Conservation (phyloP, 1,284 basidiomycete species). For the Coniophora puteana region DNA sequence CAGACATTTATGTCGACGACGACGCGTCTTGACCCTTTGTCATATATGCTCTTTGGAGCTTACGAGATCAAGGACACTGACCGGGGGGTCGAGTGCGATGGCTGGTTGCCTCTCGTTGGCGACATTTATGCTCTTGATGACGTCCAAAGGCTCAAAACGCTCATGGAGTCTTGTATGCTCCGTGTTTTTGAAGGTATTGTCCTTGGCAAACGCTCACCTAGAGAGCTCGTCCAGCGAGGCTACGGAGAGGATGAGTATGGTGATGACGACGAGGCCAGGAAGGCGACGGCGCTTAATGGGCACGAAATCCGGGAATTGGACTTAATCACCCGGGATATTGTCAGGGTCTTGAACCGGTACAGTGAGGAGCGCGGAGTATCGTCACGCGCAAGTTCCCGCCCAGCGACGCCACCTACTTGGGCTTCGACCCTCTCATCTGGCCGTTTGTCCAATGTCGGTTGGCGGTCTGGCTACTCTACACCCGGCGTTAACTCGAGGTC, state of each 20-base stretch:
- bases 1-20: slow-evolving; percentile 77
- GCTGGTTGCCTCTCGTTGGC: slow-evolving; percentile 87
- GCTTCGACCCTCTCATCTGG: slow-evolving; percentile 34
- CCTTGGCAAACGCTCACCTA: slow-evolving; percentile 33
- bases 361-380: slow-evolving; percentile 53
- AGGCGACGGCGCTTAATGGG: slow-evolving; percentile 49
- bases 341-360: slow-evolving; percentile 65
- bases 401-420: slow-evolving; percentile 62
- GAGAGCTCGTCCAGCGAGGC: slow-evolving; percentile 27
- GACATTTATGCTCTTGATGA: slow-evolving; percentile 79
- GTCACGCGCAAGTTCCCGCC: slow-evolving; percentile 58
- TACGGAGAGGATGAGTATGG: slow-evolving; percentile 59
- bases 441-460: slow-evolving; percentile 32
- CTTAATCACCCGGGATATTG: slow-evolving; percentile 68
- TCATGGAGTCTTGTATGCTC: slow-evolving; percentile 85
- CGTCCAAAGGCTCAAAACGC: slow-evolving; percentile 77
- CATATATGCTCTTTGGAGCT: slow-evolving; percentile 92
- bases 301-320: slow-evolving; percentile 76
- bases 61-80: slow-evolving; percentile 68
- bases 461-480: slow-evolving; percentile 51
- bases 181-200: slow-evolving; percentile 90
- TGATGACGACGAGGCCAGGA: slow-evolving; percentile 42
- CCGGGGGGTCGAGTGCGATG: slow-evolving; percentile 81
- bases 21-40: slow-evolving; percentile 87
- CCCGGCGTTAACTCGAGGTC: slow-evolving; percentile 59